Conservation (phyloP, 1,284 basidiomycete genomes). For the Leccinum griseonigrum region DNA sequence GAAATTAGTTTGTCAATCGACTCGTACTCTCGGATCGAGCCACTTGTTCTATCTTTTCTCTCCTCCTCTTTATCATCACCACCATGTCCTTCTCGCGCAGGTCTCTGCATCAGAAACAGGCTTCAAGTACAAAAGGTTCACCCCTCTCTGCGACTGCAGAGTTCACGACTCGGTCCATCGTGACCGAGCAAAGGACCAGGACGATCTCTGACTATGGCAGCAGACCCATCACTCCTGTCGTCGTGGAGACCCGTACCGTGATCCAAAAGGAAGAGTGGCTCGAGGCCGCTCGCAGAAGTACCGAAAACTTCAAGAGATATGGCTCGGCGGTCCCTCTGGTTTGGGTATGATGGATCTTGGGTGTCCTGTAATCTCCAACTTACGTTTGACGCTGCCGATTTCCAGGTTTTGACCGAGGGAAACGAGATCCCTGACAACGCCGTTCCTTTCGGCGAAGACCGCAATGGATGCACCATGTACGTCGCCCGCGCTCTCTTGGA, state of each 20-base stretch:
- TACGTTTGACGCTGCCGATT: not conserved
- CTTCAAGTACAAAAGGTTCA: conserved; percentile 3
- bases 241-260: conserved; percentile 15
- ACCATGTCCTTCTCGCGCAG: conserved; percentile 22
- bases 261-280: conserved; percentile 32
- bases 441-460: conserved; percentile 34
- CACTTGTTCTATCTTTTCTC: not conserved
- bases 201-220: conserved; percentile 20
- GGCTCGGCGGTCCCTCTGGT: conserved; percentile 32
- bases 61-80: not conserved
- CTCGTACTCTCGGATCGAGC: not conserved
- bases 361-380: not conserved
- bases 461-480: conserved; percentile 28
- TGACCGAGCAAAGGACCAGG: conserved; percentile 18
- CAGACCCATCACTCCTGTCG: conserved; percentile 18
- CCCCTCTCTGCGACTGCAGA: conserved; percentile 18
- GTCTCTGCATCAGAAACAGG: conserved; percentile 5
- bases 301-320: conserved; percentile 28
- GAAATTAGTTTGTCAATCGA: not conserved
- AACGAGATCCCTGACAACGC: conserved; percentile 32
- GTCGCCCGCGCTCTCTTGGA: conserved; percentile 34
- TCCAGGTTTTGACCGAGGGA: conserved; percentile 31
- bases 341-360: conserved; percentile 22
- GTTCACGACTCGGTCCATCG: conserved; percentile 2
- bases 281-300: conserved; percentile 28